These are phyloP conservation scores for Amaranthus tricolor DNA, from an alignment of 179 eudicot genomes.

Conservation along the genomic window DNA sequence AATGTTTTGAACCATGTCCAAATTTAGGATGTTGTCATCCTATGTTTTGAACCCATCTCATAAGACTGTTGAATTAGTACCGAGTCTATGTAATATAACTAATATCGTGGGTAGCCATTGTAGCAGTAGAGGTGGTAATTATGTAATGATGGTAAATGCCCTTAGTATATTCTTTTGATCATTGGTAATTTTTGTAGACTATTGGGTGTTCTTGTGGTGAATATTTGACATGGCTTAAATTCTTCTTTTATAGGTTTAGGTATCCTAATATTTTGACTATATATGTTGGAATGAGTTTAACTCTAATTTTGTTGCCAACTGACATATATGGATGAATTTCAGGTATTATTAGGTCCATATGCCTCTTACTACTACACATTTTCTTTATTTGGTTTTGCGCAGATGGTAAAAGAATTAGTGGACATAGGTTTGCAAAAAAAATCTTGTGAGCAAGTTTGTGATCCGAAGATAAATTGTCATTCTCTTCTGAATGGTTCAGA, in stretches of 20 bases:
- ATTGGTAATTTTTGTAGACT: background rate
- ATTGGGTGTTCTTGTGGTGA: background rate
- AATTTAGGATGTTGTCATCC: no score
- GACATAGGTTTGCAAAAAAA: conserved; percentile 28
- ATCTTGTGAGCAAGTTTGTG: conserved; percentile 38
- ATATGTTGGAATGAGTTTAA: background rate
- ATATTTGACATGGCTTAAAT: background rate
- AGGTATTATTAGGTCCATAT: conserved; percentile 6
- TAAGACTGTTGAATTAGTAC: no score
- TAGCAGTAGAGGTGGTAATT: no score
- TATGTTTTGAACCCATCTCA: no score
- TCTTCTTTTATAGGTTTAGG: background rate
- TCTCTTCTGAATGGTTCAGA: conserved; percentile 39
- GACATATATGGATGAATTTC: background rate
- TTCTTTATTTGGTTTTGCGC: conserved; percentile 33
- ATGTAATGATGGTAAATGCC: no score
- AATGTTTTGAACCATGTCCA: no score
- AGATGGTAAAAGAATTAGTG: conserved; percentile 36
- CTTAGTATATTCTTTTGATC: background rate
- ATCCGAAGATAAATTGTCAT: conserved; percentile 39
- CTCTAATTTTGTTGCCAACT: background rate
- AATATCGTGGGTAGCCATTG: no score
- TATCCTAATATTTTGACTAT: background rate
- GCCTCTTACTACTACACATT: conserved; percentile 17
- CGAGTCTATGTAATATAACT: no score